Conservation (phyloP, 2,329 filamentous ascomycete species). For the Blastomyces silverae region DNA sequence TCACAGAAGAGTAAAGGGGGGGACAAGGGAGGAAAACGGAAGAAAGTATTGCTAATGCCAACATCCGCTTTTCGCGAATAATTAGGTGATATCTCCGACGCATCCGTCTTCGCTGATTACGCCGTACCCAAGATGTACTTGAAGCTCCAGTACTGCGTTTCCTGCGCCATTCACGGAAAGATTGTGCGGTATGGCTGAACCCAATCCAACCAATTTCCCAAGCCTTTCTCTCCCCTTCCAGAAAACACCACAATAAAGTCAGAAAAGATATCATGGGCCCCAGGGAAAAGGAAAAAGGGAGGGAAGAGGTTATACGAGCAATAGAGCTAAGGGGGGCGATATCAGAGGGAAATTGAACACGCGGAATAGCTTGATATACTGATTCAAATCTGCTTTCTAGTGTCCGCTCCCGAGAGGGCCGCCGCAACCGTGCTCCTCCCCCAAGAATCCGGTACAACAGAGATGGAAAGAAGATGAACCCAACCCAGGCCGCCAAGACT, state of each 20-base stretch:
- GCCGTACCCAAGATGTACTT: slow-evolving; percentile 99
- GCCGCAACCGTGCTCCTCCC: slow-evolving; percentile 97
- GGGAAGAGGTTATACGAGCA: neutral
- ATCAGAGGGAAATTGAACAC: neutral
- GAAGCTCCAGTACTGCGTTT: slow-evolving; percentile 99
- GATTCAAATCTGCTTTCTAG: slow-evolving; percentile 44
- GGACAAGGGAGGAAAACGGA: neutral
- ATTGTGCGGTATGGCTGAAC: slow-evolving; percentile 87
- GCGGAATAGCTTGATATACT: neutral
- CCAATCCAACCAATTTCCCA: slow-evolving; percentile 3
- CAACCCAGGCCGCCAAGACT: slow-evolving; percentile 68
- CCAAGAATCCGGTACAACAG: slow-evolving; percentile 99
- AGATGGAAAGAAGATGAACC: slow-evolving; percentile 99
- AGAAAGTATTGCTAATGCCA: slow-evolving; percentile 7
- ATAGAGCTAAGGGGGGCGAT: too few species aligned
- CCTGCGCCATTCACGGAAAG: slow-evolving; percentile 99
- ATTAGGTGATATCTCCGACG: slow-evolving; percentile 98
- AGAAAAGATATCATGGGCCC: neutral
- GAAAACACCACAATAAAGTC: neutral
- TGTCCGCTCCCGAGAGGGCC: slow-evolving; percentile 93
- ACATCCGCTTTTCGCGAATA: slow-evolving; percentile 19
- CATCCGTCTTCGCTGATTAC: slow-evolving; percentile 98
- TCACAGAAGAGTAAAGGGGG: neutral
- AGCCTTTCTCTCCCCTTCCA: neutral
- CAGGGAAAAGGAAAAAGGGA: neutral